A percentile compares a stretch with the other conserved stretches of the same genome.
Conservation (phyloP, 352 stramenopile genomes). For the Phytopythium litorale region DNA sequence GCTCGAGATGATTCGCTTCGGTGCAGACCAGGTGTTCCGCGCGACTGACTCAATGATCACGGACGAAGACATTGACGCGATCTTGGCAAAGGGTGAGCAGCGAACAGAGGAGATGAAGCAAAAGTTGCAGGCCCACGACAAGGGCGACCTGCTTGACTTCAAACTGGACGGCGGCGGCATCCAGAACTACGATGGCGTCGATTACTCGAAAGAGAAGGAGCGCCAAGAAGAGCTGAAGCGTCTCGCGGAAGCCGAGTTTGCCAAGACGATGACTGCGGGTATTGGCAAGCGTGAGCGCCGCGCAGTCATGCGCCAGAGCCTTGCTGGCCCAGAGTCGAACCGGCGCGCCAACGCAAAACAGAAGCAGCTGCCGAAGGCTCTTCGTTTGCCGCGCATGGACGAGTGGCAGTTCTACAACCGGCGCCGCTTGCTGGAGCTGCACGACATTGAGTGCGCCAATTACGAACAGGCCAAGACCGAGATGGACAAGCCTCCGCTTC, state of each 20-base stretch:
- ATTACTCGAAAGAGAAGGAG: conserved; percentile 94
- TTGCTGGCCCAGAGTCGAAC: conserved; percentile 41
- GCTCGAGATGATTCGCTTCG: conserved; percentile 96
- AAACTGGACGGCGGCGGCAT: conserved; percentile 92
- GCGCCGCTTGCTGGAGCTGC: conserved; percentile 68
- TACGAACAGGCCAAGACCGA: conserved; percentile 77
- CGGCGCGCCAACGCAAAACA: conserved; percentile 47
- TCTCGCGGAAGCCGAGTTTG: conserved; percentile 79
- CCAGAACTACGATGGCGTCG: conserved; percentile 96
- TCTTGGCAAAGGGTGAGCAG: conserved; percentile 91
- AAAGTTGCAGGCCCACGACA: conserved; percentile 83
- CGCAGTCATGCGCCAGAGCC: conserved; percentile 66
- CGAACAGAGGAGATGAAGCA: conserved; percentile 87
- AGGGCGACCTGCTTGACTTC: conserved; percentile 86
- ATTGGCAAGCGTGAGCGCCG: conserved; percentile 84
- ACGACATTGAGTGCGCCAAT: conserved; percentile 79
- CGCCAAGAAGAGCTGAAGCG: conserved; percentile 83
- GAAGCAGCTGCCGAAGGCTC: conserved; percentile 75
- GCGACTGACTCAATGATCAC: conserved; percentile 96
- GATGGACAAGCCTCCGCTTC: conserved; percentile 71
- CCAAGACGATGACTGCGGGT: conserved; percentile 66
- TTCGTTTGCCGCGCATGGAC: conserved; percentile 80
- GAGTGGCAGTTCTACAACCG: conserved; percentile 90
- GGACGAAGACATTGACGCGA: conserved; percentile 98
- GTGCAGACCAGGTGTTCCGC: conserved; percentile 97